phyloP scores from a whole-genome alignment of 257 asterid species.

The Henckelia pumila region DNA sequence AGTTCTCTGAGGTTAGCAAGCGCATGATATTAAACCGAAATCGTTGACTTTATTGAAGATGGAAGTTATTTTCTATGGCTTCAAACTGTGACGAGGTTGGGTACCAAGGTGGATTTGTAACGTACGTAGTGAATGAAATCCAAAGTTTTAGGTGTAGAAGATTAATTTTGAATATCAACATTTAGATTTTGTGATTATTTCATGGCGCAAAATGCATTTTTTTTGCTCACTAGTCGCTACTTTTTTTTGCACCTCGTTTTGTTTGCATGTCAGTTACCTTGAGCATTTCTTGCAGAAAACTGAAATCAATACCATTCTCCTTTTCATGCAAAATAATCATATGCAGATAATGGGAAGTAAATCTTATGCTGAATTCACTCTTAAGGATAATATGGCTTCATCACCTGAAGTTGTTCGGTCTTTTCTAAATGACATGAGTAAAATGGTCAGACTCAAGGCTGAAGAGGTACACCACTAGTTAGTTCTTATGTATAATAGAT shows the following conservation, averaged over 20 bases:
- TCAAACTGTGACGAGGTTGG: conserved; percentile 5
- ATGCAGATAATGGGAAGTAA: conserved; percentile 78
- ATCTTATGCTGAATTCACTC: conserved; percentile 76
- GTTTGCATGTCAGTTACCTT: background rate
- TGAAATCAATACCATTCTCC: conserved; percentile 20
- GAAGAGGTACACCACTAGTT: conserved; percentile 56
- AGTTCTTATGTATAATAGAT: conserved; percentile 20
- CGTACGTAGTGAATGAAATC: conserved; percentile 5
- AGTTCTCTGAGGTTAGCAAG: conserved; percentile 74
- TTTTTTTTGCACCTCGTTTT: background rate
- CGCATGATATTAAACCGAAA: conserved; percentile 16
- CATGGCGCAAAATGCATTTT: background rate
- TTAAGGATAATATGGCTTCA: conserved; percentile 82
- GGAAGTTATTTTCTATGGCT: conserved; percentile 7
- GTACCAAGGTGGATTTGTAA: conserved; percentile 3
- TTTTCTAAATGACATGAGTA: conserved; percentile 79
- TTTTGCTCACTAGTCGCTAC: background rate
- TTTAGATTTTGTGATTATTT: conserved; percentile 2
- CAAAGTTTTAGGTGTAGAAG: conserved; percentile 4
- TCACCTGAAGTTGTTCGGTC: conserved; percentile 82
- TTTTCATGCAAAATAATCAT: conserved; percentile 21
- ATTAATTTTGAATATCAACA: conserved; percentile 10
- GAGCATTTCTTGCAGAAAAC: conserved; percentile 15
- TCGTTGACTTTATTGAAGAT: conserved; percentile 19
- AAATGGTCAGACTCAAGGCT: conserved; percentile 80